These are phyloP conservation scores for Fusarium chuoi DNA, from an alignment of 2,329 filamentous ascomycete genomes.

Conservation along the genomic window DNA sequence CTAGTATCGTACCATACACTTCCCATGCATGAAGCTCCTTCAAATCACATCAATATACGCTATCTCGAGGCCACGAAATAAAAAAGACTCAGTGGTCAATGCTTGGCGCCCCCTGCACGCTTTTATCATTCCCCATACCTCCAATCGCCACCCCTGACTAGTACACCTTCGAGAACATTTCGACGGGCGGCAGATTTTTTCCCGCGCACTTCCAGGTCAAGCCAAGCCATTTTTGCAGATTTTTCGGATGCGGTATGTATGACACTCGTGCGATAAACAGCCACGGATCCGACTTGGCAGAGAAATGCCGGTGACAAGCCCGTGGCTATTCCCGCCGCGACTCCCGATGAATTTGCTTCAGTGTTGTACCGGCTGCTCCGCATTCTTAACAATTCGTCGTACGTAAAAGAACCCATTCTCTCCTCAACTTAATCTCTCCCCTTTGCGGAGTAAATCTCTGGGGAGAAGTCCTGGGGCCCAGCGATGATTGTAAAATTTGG, in stretches of 20 bases:
- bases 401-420: conserved; percentile 27
- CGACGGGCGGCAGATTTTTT: neutral
- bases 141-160: conserved; percentile 23
- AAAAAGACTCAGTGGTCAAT: conserved; percentile 27
- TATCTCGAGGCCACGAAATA: neutral
- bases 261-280: conserved; percentile 19
- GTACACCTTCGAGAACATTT: conserved; percentile 34
- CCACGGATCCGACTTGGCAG: conserved; percentile 20
- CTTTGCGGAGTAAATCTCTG: conserved; percentile 37
- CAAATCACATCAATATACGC: neutral
- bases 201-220: neutral
- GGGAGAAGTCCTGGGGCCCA: too few species aligned
- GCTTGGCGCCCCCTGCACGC: conserved; percentile 11
- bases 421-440: conserved; percentile 38
- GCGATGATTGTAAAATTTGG: neutral
- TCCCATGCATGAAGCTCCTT: neutral
- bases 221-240: conserved; percentile 16
- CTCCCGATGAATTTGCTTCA: neutral
- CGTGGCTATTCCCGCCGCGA: neutral
- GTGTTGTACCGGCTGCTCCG: conserved; percentile 5
- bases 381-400: conserved; percentile 23
- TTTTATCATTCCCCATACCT: conserved; percentile 12
- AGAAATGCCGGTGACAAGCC: neutral
- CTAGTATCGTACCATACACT: conserved; percentile 14
- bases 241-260: conserved; percentile 11